Base-by-base conservation (phyloP, 179 eudicot species). In the Beta lomatogona region DNA sequence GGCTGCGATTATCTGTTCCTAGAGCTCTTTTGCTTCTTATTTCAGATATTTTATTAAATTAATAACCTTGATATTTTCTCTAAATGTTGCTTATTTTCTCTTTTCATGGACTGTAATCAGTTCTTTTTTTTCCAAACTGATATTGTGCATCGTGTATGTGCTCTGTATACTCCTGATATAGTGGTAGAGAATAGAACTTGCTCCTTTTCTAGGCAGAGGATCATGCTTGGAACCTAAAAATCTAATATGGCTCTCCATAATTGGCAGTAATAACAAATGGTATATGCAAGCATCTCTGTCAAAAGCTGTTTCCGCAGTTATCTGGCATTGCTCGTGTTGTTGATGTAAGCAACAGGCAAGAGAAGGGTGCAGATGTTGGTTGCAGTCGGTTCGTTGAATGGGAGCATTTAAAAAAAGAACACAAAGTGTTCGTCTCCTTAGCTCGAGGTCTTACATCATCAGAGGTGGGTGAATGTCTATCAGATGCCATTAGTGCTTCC, bases 401-500 rank as follows among this genome's bases (percentile, higher is more conserved):
- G 90, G 90, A 85, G 68, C 69, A 70, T 81, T 84, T 82, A 11
- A 76, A 85, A 74, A 91, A 83, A 83, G 93, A 95, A 48, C 95
- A 90, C 79, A 88, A 79, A 70, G 80, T 81, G 41, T 95, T 84
- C 84, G 87, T 93, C 74, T 84, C 88, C 69, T 86, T 95, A 76
- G 89, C 86, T 82, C 89, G 83, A 63, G 88, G 89, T 76, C 88
- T 91, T 82, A 82, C 86, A 19, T 79, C 84, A 55, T 75, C 84
- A 71, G 82, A 88, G 64, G 82, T 83, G 45, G 85, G 75, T 71
- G 89, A 87, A 77, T 92, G 93, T 85, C 80, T 93, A 57, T 73
- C 86, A 52, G 83, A 86, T 65, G 91, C 98, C 50, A 77, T 92
- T 52, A 76, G 91, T 89, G 98, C 97, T 81, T 90, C 98, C 50